Evolutionary conservation across 2,329 filamentous ascomycete genomes (phyloP), one percentile per base, ranked within the genome.

Genomic region (Tolypocladium sp.): DNA sequence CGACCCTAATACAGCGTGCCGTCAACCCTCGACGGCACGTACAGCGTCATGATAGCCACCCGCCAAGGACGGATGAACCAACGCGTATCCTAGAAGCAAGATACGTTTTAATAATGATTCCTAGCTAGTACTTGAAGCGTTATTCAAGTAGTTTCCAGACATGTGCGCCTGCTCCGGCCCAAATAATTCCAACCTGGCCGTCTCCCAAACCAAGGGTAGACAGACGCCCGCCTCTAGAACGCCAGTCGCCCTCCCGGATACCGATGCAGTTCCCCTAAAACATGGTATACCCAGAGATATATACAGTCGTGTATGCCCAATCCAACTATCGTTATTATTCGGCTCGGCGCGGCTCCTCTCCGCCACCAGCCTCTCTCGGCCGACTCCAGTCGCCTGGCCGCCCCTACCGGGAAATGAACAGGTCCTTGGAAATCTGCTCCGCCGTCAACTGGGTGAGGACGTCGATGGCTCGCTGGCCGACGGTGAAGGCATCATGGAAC

Each of bases 401-500:
- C 30, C 27, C 49, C 20, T 52, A 52, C 20, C 17, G 49, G 30
- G 55, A 40, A 4, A 37, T 3, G 25, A 75, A 68, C 49, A 71
- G 57, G n/a, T 65, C 57, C 37, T 66, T 59, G 37, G 62, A 57
- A 2, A 71, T 60, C 1, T 63, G 59, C 13, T 62, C 57, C 22
- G 64, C 60, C 40, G 66, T 61, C 51, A 57, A 35, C n/a, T 37
- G 51, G 3, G 51, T 30, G 55, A 69, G 59, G 8, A 63, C 63
- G 54, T 65, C 61, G 27, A 65, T 66, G 13, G 72, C 72, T n/a
- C 70, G 66, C 58, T 73, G 69, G 40, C 65, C 66, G 7, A 84
- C 68, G 0, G 73, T 79, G 49, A 82, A 82, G 0, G 74, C 71
- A 55, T 81, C 79, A 67, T 77, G 79, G 66, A 83, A 85, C 2